phyloP scores from a whole-genome alignment of 176 grass and related monocot genomes.

The Lolium rigidum region DNA sequence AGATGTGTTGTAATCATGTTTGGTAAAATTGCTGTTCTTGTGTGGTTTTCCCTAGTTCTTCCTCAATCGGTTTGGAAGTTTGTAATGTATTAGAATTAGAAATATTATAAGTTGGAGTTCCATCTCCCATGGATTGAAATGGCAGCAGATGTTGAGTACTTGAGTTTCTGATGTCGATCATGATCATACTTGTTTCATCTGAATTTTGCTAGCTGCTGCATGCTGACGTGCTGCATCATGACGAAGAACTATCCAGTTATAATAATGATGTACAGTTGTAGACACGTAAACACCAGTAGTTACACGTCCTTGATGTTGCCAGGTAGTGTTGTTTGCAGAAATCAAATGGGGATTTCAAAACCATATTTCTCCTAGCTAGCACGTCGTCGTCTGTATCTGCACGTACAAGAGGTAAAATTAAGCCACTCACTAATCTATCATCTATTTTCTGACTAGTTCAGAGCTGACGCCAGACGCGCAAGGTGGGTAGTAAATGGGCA shows the following conservation, averaged over 20 bases:
- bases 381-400: not conserved
- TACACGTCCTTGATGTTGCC: not conserved
- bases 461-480: slow-evolving; percentile 1
- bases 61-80: too few species aligned
- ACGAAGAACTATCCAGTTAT: not conserved
- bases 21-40: too few species aligned
- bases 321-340: not conserved
- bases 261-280: not conserved
- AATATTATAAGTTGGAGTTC: too few species aligned
- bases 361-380: not conserved
- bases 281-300: not conserved
- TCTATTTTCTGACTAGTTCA: not conserved
- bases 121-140: not conserved
- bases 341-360: not conserved
- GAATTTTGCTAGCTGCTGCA: not conserved
- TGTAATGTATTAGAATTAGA: too few species aligned
- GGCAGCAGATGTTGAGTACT: not conserved
- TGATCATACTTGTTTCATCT: not conserved
- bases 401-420: not conserved
- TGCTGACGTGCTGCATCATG: not conserved
- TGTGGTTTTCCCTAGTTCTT: too few species aligned
- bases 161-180: not conserved
- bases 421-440: not conserved
- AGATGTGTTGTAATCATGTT: too few species aligned
- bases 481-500: too few species aligned